phyloP scores from a whole-genome alignment of 2,329 filamentous ascomycete genomes.

The Diaporthe nobilis region DNA sequence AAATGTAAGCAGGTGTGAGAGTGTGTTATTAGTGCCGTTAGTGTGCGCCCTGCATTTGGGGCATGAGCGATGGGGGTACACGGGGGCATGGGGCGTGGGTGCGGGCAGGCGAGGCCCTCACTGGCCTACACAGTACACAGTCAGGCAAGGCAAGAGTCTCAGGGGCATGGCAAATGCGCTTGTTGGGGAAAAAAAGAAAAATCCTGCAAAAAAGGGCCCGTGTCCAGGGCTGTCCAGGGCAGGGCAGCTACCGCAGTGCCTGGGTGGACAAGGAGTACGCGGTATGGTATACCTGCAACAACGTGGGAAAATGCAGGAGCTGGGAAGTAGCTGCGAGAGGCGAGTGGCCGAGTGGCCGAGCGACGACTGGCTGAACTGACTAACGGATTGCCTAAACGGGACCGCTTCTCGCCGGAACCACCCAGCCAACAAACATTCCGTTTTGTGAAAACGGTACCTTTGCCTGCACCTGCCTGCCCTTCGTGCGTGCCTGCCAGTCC shows the following conservation, averaged over 20 bases:
- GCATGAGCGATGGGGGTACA: not conserved
- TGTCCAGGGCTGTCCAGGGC: not conserved
- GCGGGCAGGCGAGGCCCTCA: not conserved
- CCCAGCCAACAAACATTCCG: not conserved
- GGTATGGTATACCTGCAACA: conserved; percentile 3
- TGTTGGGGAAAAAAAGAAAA: conserved; percentile 23
- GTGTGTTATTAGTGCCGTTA: conserved; percentile 19
- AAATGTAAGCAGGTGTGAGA: not conserved
- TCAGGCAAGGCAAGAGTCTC: not conserved
- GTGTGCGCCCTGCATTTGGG: conserved; percentile 12
- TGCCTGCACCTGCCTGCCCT: not conserved
- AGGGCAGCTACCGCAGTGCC: conserved; percentile 1
- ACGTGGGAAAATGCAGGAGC: conserved; percentile 18
- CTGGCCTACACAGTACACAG: not conserved
- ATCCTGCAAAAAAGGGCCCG: conserved; percentile 27
- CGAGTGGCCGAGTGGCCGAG: conserved; percentile 10
- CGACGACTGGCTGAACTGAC: not conserved
- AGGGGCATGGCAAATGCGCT: conserved; percentile 30
- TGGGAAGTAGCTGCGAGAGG: conserved; percentile 14
- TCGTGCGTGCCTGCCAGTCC: not conserved
- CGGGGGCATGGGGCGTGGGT: not conserved
- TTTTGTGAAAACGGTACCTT: conserved; percentile 6
- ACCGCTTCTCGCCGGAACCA: not conserved
- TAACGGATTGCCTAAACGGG: not conserved
- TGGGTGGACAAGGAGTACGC: too few species aligned